These are phyloP conservation scores for Pseudoscleropodium purum DNA, from an alignment of 225 moss, liverwort and hornwort species.

Conservation along the genomic window DNA sequence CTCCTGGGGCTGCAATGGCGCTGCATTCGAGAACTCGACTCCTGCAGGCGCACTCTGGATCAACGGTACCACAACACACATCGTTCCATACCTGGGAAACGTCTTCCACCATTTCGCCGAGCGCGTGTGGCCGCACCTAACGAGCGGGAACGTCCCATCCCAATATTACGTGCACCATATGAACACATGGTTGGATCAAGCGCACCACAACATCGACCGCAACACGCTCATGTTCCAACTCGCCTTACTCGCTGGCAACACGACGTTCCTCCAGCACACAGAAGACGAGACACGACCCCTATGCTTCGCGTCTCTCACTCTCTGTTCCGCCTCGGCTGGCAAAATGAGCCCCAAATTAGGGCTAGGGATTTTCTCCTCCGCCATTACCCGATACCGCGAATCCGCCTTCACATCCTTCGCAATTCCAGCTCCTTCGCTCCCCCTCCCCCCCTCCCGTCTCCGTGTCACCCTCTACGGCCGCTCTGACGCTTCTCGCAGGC, in stretches of 20 bases:
- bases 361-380: conserved; percentile 9
- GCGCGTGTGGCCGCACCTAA: conserved; percentile 75
- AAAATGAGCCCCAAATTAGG: conserved; percentile 44
- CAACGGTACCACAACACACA: conserved; percentile 61
- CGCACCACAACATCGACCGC: conserved; percentile 57
- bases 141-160: conserved; percentile 11
- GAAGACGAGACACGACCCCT: conserved; percentile 37
- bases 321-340: conserved; percentile 48
- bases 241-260: conserved; percentile 7
- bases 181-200: conserved; percentile 62
- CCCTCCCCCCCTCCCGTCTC: conserved; percentile 46
- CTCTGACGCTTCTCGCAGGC: conserved; percentile 49
- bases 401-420: conserved; percentile 40
- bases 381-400: conserved; percentile 43
- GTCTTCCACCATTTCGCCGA: conserved; percentile 81
- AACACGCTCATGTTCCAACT: conserved; percentile 89
- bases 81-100: conserved; percentile 63
- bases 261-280: conserved; percentile 48
- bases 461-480: conserved; percentile 85
- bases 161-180: conserved; percentile 58
- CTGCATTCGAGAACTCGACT: conserved; percentile 5
- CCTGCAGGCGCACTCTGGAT: conserved; percentile 52
- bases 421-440: conserved; percentile 14
- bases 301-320: conserved; percentile 58
- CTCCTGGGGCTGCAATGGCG: conserved; percentile 41